phyloP scores from a whole-genome alignment of 139 green algal genomes.

The Chlorella sp. region DNA sequence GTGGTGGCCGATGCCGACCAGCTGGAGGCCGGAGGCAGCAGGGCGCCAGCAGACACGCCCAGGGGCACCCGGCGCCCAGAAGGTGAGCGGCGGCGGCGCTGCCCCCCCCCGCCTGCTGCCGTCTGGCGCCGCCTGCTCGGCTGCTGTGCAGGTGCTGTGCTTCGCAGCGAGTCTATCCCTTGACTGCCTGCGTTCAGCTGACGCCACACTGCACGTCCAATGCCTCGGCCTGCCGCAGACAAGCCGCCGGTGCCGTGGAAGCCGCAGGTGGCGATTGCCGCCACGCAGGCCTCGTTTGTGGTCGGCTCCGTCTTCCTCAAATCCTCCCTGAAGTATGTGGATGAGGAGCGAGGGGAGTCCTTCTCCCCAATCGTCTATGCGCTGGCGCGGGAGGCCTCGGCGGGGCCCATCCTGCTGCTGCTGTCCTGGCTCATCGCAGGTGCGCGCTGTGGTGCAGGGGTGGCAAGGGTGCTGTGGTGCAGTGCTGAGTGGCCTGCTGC shows the following conservation, averaged over 20 bases:
- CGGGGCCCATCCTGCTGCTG: constrained; percentile 58
- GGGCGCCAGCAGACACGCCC: neutral
- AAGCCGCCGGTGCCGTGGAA: constrained; percentile 38
- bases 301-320: constrained; percentile 70
- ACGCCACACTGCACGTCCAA: too few relatives aligned
- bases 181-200: too few relatives aligned
- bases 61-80: neutral
- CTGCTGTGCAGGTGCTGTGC: too few relatives aligned
- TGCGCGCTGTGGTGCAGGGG: neutral
- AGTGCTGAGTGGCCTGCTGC: too few relatives aligned
- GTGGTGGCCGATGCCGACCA: neutral
- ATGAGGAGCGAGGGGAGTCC: constrained; percentile 28
- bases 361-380: constrained; percentile 71
- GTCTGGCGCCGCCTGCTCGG: neutral
- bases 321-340: constrained; percentile 37
- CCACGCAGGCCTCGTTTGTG: constrained; percentile 66
- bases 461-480: neutral
- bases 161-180: too few relatives aligned
- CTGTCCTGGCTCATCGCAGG: constrained; percentile 46
- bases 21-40: neutral
- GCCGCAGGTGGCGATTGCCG: constrained; percentile 58
- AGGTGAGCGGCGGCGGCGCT: neutral
- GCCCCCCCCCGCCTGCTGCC: neutral
- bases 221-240: too few relatives aligned
- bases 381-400: constrained; percentile 55